Evolutionary conservation across 371 early-diverging fungal genomes (phyloP).

Genomic region (Mucor sp.): DNA sequence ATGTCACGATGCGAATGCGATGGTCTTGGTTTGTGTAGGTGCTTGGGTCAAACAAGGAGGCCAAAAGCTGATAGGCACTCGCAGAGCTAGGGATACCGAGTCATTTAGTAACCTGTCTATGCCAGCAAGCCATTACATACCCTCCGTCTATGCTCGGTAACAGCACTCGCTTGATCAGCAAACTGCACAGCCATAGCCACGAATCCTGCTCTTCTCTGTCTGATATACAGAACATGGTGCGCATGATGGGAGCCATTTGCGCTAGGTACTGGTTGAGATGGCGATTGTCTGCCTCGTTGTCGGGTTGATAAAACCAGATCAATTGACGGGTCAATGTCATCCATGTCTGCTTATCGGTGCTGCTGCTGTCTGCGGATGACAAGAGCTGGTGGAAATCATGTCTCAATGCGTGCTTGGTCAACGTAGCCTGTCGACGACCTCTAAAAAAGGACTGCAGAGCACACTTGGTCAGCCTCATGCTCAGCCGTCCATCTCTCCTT

Average conservation of each 20-base stretch:
- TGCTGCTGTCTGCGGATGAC: not conserved
- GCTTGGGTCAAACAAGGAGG: not conserved
- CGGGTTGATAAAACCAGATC: constrained; percentile 17
- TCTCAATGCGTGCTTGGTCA: constrained; percentile 9
- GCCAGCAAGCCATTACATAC: not conserved
- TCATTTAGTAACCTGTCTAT: not conserved
- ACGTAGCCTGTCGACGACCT: constrained; percentile 32
- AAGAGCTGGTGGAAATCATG: constrained; percentile 8
- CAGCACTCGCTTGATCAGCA: constrained; percentile 27
- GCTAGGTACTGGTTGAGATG: not conserved
- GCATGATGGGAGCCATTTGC: not conserved
- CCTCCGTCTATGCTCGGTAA: constrained; percentile 8
- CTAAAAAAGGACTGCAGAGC: constrained; percentile 42
- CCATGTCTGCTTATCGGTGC: not conserved
- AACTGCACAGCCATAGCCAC: constrained; percentile 22
- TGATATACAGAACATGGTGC: constrained; percentile 3
- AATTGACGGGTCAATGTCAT: constrained; percentile 18
- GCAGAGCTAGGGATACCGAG: not conserved
- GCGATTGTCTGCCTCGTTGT: not conserved
- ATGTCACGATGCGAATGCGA: constrained; percentile 20
- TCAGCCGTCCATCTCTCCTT: too few relatives aligned
- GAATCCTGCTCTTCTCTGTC: constrained; percentile 15
- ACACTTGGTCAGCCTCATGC: too few relatives aligned
- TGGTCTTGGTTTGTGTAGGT: not conserved
- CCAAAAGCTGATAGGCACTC: not conserved